These are phyloP conservation scores for Fagus crenata DNA, from an alignment of 306 rosid genomes.

Conservation along the genomic window DNA sequence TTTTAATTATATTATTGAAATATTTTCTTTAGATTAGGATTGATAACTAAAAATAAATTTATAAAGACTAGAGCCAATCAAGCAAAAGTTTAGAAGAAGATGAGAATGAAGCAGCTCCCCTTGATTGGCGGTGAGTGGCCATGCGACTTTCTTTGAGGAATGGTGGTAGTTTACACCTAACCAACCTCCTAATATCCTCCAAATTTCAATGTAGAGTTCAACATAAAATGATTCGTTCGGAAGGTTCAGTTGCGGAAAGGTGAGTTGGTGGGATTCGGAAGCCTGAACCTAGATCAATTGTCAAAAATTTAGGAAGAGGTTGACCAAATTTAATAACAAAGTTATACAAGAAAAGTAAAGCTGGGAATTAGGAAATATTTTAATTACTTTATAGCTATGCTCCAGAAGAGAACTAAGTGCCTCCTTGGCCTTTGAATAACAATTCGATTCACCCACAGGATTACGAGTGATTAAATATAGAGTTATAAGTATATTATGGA, in stretches of 20 bases:
- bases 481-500: no score
- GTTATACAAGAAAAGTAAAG: no score
- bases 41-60: no score
- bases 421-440: no score
- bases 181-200: neutral
- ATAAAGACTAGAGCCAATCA: neutral
- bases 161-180: neutral
- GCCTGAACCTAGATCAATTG: neutral
- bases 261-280: neutral
- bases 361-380: no score
- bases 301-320: neutral
- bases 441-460: no score
- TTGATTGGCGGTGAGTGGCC: conserved; percentile 24
- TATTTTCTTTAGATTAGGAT: no score
- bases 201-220: neutral
- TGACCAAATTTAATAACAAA: neutral
- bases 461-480: no score
- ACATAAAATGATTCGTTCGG: neutral
- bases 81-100: neutral
- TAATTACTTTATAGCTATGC: no score
- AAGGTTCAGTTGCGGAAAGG: neutral
- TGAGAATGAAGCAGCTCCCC: conserved; percentile 2
- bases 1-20: no score
- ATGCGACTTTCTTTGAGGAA: conserved; percentile 2
- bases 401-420: no score